These are phyloP conservation scores for Eleusine coracana DNA, from an alignment of 176 grass and related monocot genomes.

Conservation along the genomic window DNA sequence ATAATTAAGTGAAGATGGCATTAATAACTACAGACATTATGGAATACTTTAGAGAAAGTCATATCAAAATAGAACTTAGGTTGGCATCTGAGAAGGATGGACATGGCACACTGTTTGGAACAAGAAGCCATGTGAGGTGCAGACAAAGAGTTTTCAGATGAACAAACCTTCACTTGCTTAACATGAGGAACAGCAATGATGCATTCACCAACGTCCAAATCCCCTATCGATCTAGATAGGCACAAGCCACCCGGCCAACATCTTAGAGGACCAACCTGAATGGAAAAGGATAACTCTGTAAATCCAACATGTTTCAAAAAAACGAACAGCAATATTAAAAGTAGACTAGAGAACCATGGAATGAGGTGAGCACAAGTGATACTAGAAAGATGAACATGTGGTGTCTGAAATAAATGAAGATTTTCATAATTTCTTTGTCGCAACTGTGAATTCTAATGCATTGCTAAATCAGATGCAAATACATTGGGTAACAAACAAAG, in stretches of 20 bases:
- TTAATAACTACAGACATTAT: neutral
- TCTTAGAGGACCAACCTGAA: conserved; percentile 96
- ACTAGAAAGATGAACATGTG: neutral
- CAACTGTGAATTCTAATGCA: neutral
- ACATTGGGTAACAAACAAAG: neutral
- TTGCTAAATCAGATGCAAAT: neutral
- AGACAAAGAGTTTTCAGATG: conserved; percentile 34
- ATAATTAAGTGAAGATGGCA: conserved; percentile 18
- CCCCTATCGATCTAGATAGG: conserved; percentile 96
- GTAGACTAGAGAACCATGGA: neutral
- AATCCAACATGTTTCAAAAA: conserved; percentile 4
- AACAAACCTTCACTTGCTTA: conserved; percentile 97
- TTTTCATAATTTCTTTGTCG: neutral
- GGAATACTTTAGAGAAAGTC: conserved; percentile 12
- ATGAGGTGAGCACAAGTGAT: conserved; percentile 1
- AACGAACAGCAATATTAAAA: neutral
- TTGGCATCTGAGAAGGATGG: conserved; percentile 7
- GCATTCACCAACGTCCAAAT: conserved; percentile 92
- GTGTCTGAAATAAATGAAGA: conserved; percentile 22
- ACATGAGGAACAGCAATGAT: conserved; percentile 94
- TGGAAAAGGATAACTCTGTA: conserved; percentile 18
- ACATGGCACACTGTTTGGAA: neutral
- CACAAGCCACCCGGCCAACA: conserved; percentile 99
- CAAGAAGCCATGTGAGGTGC: neutral
- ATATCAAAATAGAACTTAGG: conserved; percentile 17